phyloP scores from a whole-genome alignment of 305 asterid species.

The Striga hermonthica region DNA sequence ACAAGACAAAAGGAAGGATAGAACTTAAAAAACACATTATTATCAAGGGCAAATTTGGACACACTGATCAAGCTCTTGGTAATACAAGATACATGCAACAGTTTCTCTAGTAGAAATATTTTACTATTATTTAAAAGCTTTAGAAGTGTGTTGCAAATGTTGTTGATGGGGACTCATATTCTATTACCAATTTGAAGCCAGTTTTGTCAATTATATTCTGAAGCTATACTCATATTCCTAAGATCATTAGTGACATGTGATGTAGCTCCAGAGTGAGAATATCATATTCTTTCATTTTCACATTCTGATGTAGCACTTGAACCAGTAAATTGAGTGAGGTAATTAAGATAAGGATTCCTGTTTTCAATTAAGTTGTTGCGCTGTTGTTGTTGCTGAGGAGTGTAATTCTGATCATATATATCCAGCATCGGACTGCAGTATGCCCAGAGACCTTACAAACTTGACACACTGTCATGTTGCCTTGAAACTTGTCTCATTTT shows the following conservation, averaged over 20 bases:
- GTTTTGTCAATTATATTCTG: background rate
- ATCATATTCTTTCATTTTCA: background rate
- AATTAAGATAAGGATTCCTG: background rate
- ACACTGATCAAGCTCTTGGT: too few species aligned
- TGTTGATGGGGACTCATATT: too few species aligned
- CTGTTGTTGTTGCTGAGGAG: background rate
- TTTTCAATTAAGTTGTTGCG: too few species aligned
- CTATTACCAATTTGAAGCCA: too few species aligned
- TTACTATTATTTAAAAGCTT: too few species aligned
- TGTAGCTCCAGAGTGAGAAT: background rate
- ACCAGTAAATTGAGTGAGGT: background rate
- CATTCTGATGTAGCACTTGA: background rate
- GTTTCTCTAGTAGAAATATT: background rate
- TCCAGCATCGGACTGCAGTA: background rate
- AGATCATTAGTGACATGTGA: background rate
- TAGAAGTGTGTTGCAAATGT: background rate
- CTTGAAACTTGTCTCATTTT: background rate
- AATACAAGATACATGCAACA: background rate
- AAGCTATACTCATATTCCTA: background rate
- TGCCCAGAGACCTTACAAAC: background rate
- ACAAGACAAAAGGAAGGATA: background rate
- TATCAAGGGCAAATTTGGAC: too few species aligned
- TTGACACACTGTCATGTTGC: background rate
- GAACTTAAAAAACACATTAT: too few species aligned
- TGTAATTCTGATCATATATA: background rate